These are phyloP conservation scores for Ampelocalamus luodianensis DNA, from an alignment of 176 grass and related monocot species.

Conservation along the genomic window DNA sequence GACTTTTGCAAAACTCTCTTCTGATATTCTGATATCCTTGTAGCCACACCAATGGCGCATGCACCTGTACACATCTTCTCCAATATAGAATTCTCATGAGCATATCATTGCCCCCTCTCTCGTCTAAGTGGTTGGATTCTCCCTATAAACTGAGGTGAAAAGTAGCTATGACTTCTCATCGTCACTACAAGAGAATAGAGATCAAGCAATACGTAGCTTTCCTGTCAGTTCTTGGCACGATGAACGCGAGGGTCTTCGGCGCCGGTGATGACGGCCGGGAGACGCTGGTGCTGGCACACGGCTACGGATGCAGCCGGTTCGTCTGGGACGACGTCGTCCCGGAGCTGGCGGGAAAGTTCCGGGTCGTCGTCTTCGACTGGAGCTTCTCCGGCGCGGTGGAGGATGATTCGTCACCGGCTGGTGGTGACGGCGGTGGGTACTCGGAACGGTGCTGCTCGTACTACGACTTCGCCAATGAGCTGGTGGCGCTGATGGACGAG, in stretches of 20 bases:
- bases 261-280: slow-evolving; percentile 17
- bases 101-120: not conserved
- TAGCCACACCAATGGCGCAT: slow-evolving; percentile 46
- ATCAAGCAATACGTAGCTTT: not conserved
- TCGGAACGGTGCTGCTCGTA: slow-evolving; percentile 46
- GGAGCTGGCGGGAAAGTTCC: slow-evolving; percentile 55
- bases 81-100: not conserved
- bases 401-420: no score
- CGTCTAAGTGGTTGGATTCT: slow-evolving; percentile 5
- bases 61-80: slow-evolving; percentile 40
- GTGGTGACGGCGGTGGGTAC: not conserved
- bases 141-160: slow-evolving; percentile 40
- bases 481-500: slow-evolving; percentile 63
- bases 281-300: slow-evolving; percentile 77
- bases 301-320: slow-evolving; percentile 65
- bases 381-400: slow-evolving; percentile 53
- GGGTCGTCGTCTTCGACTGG: slow-evolving; percentile 88
- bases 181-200: not conserved
- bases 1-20: slow-evolving; percentile 31
- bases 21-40: slow-evolving; percentile 25
- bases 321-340: slow-evolving; percentile 72
- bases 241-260: slow-evolving; percentile 48
- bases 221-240: not conserved
- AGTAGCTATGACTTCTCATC: slow-evolving; percentile 5
- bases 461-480: slow-evolving; percentile 52